Percentiles rank a stretch among this genome's conserved stretches.
These are phyloP conservation scores for Alternaria metachromatica DNA, from an alignment of 2,329 filamentous ascomycete genomes.

Conservation along the genomic window DNA sequence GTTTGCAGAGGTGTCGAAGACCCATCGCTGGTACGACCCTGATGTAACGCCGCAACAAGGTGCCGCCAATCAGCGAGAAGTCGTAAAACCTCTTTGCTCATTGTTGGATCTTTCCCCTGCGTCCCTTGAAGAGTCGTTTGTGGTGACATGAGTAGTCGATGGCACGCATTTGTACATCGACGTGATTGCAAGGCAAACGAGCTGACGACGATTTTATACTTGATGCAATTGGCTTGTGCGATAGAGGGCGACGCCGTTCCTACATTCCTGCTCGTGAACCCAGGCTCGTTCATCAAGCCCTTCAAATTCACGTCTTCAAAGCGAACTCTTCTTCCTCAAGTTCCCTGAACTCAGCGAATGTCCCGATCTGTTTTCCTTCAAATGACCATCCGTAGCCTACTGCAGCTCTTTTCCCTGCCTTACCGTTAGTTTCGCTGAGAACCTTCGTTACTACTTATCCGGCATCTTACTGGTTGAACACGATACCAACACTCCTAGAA, in stretches of 20 bases:
- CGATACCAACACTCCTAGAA: not conserved
- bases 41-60: too few species aligned
- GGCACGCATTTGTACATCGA: rapidly evolving
- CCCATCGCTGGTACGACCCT: not conserved
- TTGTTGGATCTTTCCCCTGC: not conserved
- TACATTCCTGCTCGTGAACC: not conserved
- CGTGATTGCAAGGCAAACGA: not conserved
- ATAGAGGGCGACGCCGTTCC: too few species aligned
- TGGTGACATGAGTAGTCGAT: not conserved
- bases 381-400: rapidly evolving
- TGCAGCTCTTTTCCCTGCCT: rapidly evolving
- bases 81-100: not conserved
- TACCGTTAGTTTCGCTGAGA: not conserved
- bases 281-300: not conserved
- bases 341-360: rapidly evolving
- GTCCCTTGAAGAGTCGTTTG: not conserved
- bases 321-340: not conserved
- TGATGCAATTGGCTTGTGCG: too few species aligned
- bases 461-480: not conserved
- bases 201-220: rapidly evolving
- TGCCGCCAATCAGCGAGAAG: not conserved
- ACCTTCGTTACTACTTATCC: rapidly evolving
- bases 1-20: not conserved
- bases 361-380: rapidly evolving
- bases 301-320: not conserved